Conservation (phyloP, 2,329 filamentous ascomycete species). For the Penicillium sp. region DNA sequence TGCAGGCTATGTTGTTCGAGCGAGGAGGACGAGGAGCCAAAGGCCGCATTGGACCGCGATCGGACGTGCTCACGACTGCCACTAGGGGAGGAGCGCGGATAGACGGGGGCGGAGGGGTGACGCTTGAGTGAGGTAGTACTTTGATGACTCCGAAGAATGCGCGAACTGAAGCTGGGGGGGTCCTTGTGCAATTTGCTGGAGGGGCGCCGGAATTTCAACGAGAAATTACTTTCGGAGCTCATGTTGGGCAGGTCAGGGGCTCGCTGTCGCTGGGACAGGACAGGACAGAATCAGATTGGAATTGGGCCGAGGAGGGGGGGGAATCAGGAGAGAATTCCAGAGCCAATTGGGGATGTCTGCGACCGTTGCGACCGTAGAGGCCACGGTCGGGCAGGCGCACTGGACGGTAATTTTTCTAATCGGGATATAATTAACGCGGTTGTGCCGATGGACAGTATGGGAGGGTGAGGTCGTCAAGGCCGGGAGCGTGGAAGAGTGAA, state of each 20-base stretch:
- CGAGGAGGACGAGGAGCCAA: conserved; percentile 51
- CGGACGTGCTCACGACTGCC: conserved; percentile 45
- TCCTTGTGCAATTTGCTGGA: conserved; percentile 50
- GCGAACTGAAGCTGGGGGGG: conserved; percentile 43
- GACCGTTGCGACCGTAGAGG: background rate
- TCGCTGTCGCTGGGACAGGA: conserved; percentile 18
- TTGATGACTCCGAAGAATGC: conserved; percentile 46
- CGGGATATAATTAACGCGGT: background rate
- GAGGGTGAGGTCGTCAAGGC: background rate
- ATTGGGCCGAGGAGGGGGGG: conserved; percentile 30
- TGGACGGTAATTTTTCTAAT: background rate
- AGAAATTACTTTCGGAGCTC: conserved; percentile 38
- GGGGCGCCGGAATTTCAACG: conserved; percentile 42
- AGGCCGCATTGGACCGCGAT: conserved; percentile 47
- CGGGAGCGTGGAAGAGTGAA: background rate
- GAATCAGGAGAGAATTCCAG: conserved; percentile 24
- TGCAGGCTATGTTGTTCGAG: conserved; percentile 35
- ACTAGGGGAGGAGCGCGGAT: conserved; percentile 45
- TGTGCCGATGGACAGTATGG: background rate
- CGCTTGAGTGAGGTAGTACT: conserved; percentile 48
- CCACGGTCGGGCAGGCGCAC: background rate
- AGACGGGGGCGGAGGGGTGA: conserved; percentile 50
- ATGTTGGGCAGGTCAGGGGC: conserved; percentile 29
- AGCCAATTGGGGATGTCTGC: conserved; percentile 12
- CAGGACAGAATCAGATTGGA: conserved; percentile 24